Conservation (phyloP, 116 monocot genomes). For the Posidonia oceanica region DNA sequence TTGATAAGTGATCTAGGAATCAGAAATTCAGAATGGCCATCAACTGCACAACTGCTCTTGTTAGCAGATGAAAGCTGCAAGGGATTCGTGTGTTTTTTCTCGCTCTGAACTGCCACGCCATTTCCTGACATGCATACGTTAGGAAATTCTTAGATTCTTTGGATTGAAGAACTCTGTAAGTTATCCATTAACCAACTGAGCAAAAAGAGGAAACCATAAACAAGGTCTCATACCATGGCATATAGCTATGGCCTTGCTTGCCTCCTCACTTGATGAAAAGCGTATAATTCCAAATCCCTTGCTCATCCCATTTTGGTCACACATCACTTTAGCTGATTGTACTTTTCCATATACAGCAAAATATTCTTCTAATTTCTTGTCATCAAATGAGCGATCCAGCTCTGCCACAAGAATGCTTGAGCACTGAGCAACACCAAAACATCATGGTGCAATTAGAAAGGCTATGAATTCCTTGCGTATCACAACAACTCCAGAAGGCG, state of each 20-base stretch:
- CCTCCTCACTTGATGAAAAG: slow-evolving; percentile 34
- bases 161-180: too few species aligned
- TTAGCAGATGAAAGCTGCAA: too few species aligned
- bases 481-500: background rate
- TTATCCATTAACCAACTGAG: too few species aligned
- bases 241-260: slow-evolving; percentile 26
- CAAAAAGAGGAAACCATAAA: too few species aligned
- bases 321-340: slow-evolving; percentile 22
- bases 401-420: slow-evolving; percentile 36
- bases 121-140: too few species aligned
- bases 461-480: background rate
- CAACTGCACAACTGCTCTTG: too few species aligned
- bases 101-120: too few species aligned
- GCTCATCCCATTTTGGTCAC: slow-evolving; percentile 19
- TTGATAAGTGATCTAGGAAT: too few species aligned
- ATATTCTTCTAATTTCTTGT: slow-evolving; percentile 14
- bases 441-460: background rate
- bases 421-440: slow-evolving; percentile 13
- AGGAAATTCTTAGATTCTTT: too few species aligned
- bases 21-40: too few species aligned
- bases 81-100: too few species aligned
- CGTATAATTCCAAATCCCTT: slow-evolving; percentile 49
- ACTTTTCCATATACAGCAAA: slow-evolving; percentile 33
- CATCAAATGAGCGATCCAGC: slow-evolving; percentile 23
- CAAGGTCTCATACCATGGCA: slow-evolving; percentile 29